phyloP scores from a whole-genome alignment of 768 basidiomycete species.

The Clitopilus passeckerianus region DNA sequence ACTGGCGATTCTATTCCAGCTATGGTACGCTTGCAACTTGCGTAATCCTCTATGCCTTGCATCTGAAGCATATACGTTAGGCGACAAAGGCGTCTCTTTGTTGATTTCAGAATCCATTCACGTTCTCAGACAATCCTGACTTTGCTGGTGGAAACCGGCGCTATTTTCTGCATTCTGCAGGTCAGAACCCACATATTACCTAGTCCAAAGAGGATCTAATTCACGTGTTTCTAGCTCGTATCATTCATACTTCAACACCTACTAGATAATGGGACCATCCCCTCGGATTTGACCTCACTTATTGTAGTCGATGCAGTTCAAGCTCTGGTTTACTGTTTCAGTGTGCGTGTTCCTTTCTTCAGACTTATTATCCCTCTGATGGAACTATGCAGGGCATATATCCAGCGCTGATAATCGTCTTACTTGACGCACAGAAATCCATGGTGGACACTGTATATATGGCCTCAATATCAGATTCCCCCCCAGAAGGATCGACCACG shows the following conservation, averaged over 20 bases:
- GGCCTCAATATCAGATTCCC: background rate
- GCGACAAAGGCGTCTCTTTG: background rate
- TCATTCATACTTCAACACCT: background rate
- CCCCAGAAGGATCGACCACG: background rate
- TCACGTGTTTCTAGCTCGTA: background rate
- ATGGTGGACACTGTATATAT: background rate
- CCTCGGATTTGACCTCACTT: background rate
- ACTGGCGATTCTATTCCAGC: background rate
- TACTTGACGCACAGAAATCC: background rate
- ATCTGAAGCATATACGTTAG: background rate
- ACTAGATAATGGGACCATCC: background rate
- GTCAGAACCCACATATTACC: background rate
- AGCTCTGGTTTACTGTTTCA: background rate
- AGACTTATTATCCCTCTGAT: background rate
- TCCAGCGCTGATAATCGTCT: background rate
- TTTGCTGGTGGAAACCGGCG: background rate
- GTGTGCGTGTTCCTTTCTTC: background rate
- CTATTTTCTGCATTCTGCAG: background rate
- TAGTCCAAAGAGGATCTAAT: background rate
- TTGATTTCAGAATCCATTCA: background rate
- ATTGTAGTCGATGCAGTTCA: background rate
- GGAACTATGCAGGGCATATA: background rate
- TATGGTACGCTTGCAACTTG: background rate
- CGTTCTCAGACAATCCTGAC: background rate
- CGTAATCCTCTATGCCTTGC: background rate